phyloP scores from a whole-genome alignment of 371 early-diverging fungal genomes.

The Mucor indicus region DNA sequence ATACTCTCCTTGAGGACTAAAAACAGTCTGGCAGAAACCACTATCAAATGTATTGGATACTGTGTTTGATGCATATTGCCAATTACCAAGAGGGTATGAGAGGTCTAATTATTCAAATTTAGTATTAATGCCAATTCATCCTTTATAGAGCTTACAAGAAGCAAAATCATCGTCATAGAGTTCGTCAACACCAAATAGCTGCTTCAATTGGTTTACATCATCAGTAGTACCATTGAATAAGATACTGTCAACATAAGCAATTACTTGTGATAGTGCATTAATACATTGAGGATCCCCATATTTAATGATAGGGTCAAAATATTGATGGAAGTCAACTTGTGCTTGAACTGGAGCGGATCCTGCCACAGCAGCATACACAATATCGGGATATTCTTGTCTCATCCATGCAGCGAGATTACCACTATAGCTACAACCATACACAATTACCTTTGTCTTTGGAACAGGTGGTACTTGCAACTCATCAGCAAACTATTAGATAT shows the following conservation, averaged over 20 bases:
- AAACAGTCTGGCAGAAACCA: no score
- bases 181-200: slow-evolving; percentile 38
- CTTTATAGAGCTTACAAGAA: no score
- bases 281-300: slow-evolving; percentile 41
- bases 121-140: no score
- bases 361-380: slow-evolving; percentile 68
- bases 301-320: slow-evolving; percentile 48
- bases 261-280: slow-evolving; percentile 29
- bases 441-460: slow-evolving; percentile 58
- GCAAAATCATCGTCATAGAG: slow-evolving; percentile 58
- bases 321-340: slow-evolving; percentile 58
- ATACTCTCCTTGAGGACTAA: no score
- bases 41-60: no score
- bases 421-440: slow-evolving; percentile 72
- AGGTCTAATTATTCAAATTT: no score
- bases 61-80: no score
- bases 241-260: slow-evolving; percentile 45
- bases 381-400: slow-evolving; percentile 60
- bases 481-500: background rate
- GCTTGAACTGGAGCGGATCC: slow-evolving; percentile 73
- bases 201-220: slow-evolving; percentile 35
- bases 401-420: slow-evolving; percentile 77
- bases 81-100: no score
- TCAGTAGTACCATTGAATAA: slow-evolving; percentile 30
- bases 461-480: slow-evolving; percentile 4